phyloP scores from a whole-genome alignment of 805 yeast genomes.

The Lipomyces sp. region DNA sequence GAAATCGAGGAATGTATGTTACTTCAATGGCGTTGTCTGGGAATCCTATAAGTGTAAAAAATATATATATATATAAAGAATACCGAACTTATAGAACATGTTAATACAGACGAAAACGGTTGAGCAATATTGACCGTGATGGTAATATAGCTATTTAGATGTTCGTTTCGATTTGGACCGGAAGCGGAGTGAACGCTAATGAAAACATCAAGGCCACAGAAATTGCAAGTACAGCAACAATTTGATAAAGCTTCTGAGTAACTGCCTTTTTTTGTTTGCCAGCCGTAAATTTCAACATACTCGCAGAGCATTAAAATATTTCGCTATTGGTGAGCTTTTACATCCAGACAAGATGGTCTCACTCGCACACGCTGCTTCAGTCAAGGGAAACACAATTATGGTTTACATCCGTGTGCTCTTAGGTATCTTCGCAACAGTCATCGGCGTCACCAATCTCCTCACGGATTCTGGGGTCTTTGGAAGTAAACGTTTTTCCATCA shows the following conservation, averaged over 20 bases:
- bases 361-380: conserved; percentile 3
- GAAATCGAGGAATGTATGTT: neutral
- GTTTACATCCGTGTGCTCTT: conserved; percentile 6
- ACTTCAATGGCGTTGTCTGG: neutral
- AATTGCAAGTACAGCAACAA: neutral
- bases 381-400: neutral
- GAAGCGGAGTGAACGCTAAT: neutral
- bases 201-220: neutral
- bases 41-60: neutral
- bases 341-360: neutral
- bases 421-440: conserved; percentile 3
- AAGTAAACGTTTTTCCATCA: neutral
- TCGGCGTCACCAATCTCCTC: conserved; percentile 9
- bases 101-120: too few relatives aligned
- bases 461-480: conserved; percentile 10
- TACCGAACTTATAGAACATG: neutral
- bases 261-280: neutral
- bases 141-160: too few relatives aligned
- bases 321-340: neutral
- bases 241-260: neutral
- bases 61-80: too few relatives aligned
- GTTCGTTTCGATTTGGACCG: neutral
- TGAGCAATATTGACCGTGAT: too few relatives aligned
- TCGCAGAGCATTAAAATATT: neutral
- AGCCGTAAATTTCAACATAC: neutral